A percentile compares a stretch with the other conserved stretches of the same genome.
Evolutionary conservation across 305 asterid genomes (phyloP).

Genomic region (Rubia balearica): DNA sequence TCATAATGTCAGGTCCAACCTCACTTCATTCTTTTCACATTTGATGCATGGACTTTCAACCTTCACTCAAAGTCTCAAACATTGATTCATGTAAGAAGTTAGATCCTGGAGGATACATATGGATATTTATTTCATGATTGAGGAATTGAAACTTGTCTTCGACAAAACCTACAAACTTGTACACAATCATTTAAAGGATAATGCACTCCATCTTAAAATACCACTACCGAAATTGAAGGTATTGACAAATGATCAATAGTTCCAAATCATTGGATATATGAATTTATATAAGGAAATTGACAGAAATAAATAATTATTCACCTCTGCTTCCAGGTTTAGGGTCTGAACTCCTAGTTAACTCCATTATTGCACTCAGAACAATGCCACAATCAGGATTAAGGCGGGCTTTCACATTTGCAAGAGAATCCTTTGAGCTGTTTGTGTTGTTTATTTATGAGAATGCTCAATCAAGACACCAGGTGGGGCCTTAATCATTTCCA

Average conservation of each 20-base stretch:
- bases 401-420: slow-evolving; percentile 39
- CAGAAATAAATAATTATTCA: slow-evolving; percentile 25
- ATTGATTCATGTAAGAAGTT: not conserved
- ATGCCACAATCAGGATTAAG: slow-evolving; percentile 51
- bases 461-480: not conserved
- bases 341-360: slow-evolving; percentile 45
- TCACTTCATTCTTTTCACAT: not conserved
- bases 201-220: not conserved
- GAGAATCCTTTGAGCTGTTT: not conserved
- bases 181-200: not conserved
- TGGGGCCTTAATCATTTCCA: not conserved
- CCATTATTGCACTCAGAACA: slow-evolving; percentile 62
- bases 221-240: not conserved
- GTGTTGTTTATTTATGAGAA: no score
- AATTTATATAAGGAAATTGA: not conserved
- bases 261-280: not conserved
- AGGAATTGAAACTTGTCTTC: not conserved
- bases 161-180: not conserved
- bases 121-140: not conserved
- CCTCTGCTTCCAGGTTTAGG: slow-evolving; percentile 51
- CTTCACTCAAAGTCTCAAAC: not conserved
- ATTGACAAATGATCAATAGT: not conserved
- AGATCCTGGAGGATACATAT: not conserved
- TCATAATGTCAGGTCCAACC: not conserved
- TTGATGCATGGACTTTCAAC: not conserved